Conservation (phyloP, 2,329 filamentous ascomycete species). For the Trichophyton verrucosum region DNA sequence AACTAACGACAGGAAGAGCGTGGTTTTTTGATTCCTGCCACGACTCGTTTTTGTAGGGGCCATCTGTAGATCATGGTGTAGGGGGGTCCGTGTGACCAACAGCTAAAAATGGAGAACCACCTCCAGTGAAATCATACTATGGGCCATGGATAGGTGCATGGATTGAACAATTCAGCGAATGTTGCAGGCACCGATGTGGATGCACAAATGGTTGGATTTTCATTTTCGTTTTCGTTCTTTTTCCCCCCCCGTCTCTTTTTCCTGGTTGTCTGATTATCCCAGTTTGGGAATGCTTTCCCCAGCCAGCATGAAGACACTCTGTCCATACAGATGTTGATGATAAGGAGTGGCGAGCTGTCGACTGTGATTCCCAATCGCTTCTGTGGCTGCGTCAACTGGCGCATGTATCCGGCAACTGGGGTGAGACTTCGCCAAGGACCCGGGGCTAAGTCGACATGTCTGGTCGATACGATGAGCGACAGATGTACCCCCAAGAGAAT, state of each 20-base stretch:
- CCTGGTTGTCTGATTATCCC: neutral
- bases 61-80: conserved; percentile 1
- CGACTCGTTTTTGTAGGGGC: neutral
- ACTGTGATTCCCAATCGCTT: neutral
- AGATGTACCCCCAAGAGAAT: neutral
- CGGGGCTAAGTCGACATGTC: neutral
- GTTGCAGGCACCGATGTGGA: neutral
- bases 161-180: neutral
- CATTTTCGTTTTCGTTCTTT: neutral
- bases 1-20: neutral
- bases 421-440: neutral
- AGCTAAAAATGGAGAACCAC: neutral
- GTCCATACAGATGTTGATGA: neutral
- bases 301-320: no score
- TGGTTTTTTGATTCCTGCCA: neutral
- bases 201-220: neutral
- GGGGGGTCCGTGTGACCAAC: conserved; percentile 2
- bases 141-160: neutral
- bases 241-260: neutral
- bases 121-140: neutral
- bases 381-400: neutral
- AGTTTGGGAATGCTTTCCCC: neutral
- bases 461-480: neutral
- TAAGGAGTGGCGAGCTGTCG: neutral
- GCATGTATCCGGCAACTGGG: neutral